Evolutionary conservation across 2,329 filamentous ascomycete genomes (phyloP), one percentile per base, ranked within the genome.

Genomic region (Phaeoacremonium minimum): DNA sequence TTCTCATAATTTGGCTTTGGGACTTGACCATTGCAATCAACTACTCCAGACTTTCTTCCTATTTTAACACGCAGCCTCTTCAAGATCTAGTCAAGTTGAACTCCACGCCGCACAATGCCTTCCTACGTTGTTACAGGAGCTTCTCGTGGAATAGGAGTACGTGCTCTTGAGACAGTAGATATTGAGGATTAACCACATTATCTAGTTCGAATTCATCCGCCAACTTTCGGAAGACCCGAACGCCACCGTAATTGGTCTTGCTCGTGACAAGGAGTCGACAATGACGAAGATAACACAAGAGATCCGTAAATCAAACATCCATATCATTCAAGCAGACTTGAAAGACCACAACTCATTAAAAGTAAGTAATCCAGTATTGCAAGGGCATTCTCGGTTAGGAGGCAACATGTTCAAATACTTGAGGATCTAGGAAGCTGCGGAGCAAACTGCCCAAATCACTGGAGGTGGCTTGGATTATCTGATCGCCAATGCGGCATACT

Each of bases 181-280:
- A 33, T 14, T 5, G 5, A 11, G 29, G 15, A 31, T 38, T 22
- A 38, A 7, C 4, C n/a, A 17, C 6, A n/a, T 19, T 8, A 31
- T n/a, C n/a, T n/a, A 75, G 73, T 74, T 63, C 35, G 71, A 65
- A 41, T 70, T 76, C 48, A 41, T 77, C 18, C 53, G 51, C 14
- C 57, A 69, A 18, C 43, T 73, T 4, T 71, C 72, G 1, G 46
- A 49, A 14, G 52, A 72, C 42, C 49, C 62, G 4, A 37, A 47
- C n/a, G 71, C 71, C 45, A 52, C 51, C 0, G 61, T 75, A 32
- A 51, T 75, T 33, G 71, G 69, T 4, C 50, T 73, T 1, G 70
- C 68, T 14, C 68, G 71, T 15, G 48, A 73, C 51, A 72, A 70
- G 43, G 42, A 49, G 2, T 50, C 52, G 1, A 66, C 68, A 4